Percentiles rank a stretch among this genome's conserved stretches.
Evolutionary conservation across 2,329 filamentous ascomycete genomes (phyloP).

Genomic region (Stagonosporopsis rhizophila): DNA sequence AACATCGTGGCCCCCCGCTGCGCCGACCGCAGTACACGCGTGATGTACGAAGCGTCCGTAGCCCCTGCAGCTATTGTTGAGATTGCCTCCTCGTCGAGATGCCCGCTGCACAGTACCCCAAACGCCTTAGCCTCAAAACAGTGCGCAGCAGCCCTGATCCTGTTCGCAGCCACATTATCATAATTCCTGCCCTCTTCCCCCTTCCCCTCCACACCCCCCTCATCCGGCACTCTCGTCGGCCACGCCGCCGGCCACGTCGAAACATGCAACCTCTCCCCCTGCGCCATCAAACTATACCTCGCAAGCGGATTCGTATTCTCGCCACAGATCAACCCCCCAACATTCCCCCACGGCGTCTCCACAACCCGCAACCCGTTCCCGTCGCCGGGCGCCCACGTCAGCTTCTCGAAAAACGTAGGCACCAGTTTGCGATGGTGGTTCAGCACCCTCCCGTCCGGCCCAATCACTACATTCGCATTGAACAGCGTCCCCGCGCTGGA

Average conservation of each 20-base stretch:
- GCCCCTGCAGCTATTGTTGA: constrained; percentile 43
- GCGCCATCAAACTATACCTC: constrained; percentile 60
- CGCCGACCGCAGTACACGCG: constrained; percentile 46
- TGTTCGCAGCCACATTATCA: constrained; percentile 62
- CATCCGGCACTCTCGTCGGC: constrained; percentile 53
- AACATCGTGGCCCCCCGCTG: constrained; percentile 59
- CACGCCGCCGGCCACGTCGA: constrained; percentile 64
- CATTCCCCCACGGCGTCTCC: constrained; percentile 55
- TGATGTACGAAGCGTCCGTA: constrained; percentile 36
- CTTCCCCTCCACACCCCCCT: neutral
- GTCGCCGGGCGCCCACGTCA: constrained; percentile 62
- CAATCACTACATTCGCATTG: constrained; percentile 61
- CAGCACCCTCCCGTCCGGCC: constrained; percentile 53
- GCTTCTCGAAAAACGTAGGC: constrained; percentile 65
- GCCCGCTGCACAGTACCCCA: constrained; percentile 58
- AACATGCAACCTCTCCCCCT: constrained; percentile 64
- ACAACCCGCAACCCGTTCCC: constrained; percentile 58
- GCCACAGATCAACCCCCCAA: constrained; percentile 62
- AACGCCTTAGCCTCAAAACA: constrained; percentile 67
- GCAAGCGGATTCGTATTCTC: constrained; percentile 66
- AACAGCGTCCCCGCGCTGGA: constrained; percentile 57
- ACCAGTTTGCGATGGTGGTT: constrained; percentile 63
- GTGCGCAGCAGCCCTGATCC: constrained; percentile 61
- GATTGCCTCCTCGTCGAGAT: constrained; percentile 53
- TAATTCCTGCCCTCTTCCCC: constrained; percentile 51